Conservation (phyloP, 345 rosid species). For the Eucalyptus victrix region DNA sequence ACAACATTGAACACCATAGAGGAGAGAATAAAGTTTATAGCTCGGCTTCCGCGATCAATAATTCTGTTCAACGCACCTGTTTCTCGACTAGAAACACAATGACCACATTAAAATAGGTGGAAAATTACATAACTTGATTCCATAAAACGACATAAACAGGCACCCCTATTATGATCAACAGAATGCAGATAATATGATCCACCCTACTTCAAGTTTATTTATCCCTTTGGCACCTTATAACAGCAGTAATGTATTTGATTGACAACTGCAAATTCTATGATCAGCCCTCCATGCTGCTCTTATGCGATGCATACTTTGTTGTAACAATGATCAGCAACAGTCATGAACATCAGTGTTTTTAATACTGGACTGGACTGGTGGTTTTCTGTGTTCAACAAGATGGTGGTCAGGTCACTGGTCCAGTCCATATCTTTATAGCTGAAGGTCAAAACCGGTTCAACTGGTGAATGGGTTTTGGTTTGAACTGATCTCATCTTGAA, state of each 20-base stretch:
- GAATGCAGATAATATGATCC: background rate
- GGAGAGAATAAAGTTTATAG: constrained; percentile 88
- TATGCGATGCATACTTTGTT: background rate
- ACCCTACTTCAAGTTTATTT: background rate
- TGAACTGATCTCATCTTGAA: background rate
- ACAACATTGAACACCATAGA: constrained; percentile 95
- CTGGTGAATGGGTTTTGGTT: background rate
- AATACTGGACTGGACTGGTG: background rate
- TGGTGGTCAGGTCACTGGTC: background rate
- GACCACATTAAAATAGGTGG: constrained; percentile 5
- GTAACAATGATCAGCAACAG: background rate
- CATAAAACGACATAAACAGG: background rate
- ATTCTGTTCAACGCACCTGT: constrained; percentile 91
- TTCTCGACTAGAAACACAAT: constrained; percentile 62
- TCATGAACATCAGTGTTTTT: background rate
- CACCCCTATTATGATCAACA: background rate
- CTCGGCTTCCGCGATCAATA: constrained; percentile 99
- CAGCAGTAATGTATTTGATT: background rate
- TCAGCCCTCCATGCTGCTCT: background rate
- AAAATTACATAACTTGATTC: background rate
- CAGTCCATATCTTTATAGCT: background rate
- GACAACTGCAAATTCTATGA: background rate
- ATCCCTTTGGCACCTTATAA: background rate
- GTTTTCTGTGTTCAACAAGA: background rate
- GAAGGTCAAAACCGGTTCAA: background rate